Evolutionary conservation across 345 rosid species (phyloP).

Genomic region (Eucalyptus dawsonii): DNA sequence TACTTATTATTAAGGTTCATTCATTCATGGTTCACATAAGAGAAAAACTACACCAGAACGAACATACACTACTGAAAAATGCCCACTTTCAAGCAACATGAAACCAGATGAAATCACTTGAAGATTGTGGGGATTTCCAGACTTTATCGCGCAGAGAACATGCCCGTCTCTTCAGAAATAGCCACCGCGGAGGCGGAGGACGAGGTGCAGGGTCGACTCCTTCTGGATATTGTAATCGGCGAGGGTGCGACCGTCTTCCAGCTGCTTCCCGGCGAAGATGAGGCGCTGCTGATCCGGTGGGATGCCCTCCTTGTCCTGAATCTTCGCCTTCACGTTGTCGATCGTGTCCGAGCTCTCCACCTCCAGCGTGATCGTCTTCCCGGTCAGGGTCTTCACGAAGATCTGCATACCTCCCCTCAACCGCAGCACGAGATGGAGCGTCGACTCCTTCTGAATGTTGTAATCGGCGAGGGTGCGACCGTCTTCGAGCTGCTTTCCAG

Average conservation of each 20-base stretch:
- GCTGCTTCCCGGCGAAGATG: slow-evolving; percentile 7
- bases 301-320: slow-evolving; percentile 1
- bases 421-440: slow-evolving; percentile 3
- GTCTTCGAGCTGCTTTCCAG: slow-evolving; percentile 10
- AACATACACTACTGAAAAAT: no score
- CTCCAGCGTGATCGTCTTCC: slow-evolving; percentile 2
- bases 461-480: slow-evolving; percentile 7
- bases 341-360: slow-evolving; percentile 1
- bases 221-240: slow-evolving; percentile 8
- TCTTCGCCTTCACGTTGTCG: slow-evolving; percentile 1
- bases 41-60: no score
- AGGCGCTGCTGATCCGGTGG: slow-evolving; percentile 6
- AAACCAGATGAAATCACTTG: neutral
- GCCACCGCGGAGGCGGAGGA: neutral
- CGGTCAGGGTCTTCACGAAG: slow-evolving; percentile 5
- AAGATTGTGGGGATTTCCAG: neutral
- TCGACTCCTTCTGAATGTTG: slow-evolving; percentile 10
- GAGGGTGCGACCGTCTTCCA: slow-evolving; percentile 2
- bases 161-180: neutral
- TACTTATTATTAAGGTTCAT: no score
- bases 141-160: no score
- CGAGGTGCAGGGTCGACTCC: neutral
- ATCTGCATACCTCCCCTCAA: slow-evolving; percentile 9
- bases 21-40: no score
- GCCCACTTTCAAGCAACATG: neutral